Conservation (phyloP, 768 basidiomycete species). For the Suillus cothurnatus region DNA sequence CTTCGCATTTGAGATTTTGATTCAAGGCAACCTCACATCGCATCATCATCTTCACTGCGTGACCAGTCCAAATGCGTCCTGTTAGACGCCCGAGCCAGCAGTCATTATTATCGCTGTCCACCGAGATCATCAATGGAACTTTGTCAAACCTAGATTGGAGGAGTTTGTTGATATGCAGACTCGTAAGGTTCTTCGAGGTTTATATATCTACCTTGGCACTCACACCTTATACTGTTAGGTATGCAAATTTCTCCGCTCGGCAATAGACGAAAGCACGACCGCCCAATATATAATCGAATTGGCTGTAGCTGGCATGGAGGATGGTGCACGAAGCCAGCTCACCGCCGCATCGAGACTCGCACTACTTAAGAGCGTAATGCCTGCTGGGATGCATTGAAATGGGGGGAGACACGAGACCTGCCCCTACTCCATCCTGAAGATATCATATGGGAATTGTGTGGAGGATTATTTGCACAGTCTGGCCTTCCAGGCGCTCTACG, state of each 20-base stretch:
- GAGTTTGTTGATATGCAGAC: neutral
- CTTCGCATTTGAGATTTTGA: neutral
- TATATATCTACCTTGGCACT: neutral
- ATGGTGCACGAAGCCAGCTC: neutral
- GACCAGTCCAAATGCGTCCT: neutral
- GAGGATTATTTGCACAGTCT: neutral
- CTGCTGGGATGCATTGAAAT: neutral
- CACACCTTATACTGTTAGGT: neutral
- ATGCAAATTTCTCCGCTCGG: conserved; percentile 42
- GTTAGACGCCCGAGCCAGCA: neutral
- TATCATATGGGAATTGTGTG: neutral
- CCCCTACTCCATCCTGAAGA: neutral
- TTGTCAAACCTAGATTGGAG: neutral
- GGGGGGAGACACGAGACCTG: neutral
- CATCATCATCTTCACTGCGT: neutral
- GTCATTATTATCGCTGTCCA: neutral
- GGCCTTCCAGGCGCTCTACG: neutral
- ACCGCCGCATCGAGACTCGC: neutral
- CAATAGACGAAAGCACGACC: conserved; percentile 34
- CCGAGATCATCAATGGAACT: neutral
- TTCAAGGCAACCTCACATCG: neutral
- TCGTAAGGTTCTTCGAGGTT: neutral
- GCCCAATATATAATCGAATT: conserved; percentile 8
- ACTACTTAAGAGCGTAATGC: neutral
- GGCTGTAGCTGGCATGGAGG: neutral